Conservation (phyloP, 2,329 filamentous ascomycete genomes). For the Apiospora rasikravindrae region DNA sequence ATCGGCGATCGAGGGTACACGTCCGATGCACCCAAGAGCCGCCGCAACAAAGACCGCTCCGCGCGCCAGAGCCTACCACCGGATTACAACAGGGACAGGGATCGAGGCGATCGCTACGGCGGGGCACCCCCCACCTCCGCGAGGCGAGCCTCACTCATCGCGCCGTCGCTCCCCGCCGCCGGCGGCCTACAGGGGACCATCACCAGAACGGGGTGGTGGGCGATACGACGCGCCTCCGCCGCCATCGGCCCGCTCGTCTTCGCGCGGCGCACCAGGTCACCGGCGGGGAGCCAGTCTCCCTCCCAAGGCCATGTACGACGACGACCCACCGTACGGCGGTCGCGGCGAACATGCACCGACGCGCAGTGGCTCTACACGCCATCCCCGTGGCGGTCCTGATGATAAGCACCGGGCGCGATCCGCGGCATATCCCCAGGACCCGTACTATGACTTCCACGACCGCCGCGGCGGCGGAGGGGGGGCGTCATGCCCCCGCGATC, state of each 20-base stretch:
- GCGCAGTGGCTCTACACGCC: not conserved
- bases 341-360: not conserved
- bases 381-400: not conserved
- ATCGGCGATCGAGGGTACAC: slow-evolving; percentile 7
- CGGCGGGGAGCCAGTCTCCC: not conserved
- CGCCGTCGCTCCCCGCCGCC: not conserved
- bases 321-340: not conserved
- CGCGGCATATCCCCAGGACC: slow-evolving; percentile 6
- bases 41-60: not conserved
- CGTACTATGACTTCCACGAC: not conserved
- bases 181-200: not conserved
- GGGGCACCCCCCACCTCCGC: not conserved
- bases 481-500: not conserved
- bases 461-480: not conserved
- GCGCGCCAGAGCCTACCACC: slow-evolving; percentile 8
- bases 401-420: not conserved
- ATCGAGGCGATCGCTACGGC: not conserved
- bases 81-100: not conserved
- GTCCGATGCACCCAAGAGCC: slow-evolving; percentile 14
- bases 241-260: not conserved
- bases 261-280: not conserved
- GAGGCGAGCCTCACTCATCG: not conserved
- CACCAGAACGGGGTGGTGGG: not conserved
- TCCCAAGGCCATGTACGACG: not conserved
- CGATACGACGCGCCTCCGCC: not conserved